Evolutionary conservation across 495 filamentous ascomycete species (phyloP), one percentile per base, ranked within the genome.

Genomic region (Platismatia glauca): DNA sequence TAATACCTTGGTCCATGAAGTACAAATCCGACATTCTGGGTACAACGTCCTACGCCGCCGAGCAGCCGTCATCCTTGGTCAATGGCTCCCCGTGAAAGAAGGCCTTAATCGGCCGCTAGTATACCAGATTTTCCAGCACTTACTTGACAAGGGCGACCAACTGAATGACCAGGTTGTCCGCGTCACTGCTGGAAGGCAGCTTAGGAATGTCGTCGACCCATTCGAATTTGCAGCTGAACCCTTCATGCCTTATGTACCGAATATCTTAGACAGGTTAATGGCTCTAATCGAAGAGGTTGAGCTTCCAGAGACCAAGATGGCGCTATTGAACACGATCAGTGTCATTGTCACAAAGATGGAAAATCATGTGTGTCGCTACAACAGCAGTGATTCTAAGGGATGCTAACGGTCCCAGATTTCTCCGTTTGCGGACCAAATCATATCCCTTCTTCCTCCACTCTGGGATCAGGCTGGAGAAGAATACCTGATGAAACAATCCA

Each of bases 81-180:
- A 95, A 70, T 97, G 94, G 94, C 86, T 94, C 15, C 77, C 88
- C 0, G 81, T 97, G 62, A 87, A 87, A 65, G 77, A 83, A 1
- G 77, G 84, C 35, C 68, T 82, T 24, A 88, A 85, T 58, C 77
- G 84, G 56, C 77, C 85, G 24, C 76, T 89, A n/a, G 82, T 97
- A 22, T 96, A 95, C 66, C 84, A 90, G 66, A 90, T 97, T 41
- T 96, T 91, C 74, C 85, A 89, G 65, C 87, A 95, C 73, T 76
- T 98, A n/a, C 79, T 97, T 18, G 85, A 90, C 69, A 81, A 82
- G 29, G 77, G 82, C 16, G 91, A 96, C 70, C 75, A 81, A 2
- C 77, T 85, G 65, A 98, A 98, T 69, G 94, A 98, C 69, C 80
- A 90, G 52, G 90, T 97, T 8, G 94, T 98, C 38, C 87, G 91